Evolutionary conservation across 202 grass and related monocot species (phyloP).

Genomic region (Saccharum hybrid): DNA sequence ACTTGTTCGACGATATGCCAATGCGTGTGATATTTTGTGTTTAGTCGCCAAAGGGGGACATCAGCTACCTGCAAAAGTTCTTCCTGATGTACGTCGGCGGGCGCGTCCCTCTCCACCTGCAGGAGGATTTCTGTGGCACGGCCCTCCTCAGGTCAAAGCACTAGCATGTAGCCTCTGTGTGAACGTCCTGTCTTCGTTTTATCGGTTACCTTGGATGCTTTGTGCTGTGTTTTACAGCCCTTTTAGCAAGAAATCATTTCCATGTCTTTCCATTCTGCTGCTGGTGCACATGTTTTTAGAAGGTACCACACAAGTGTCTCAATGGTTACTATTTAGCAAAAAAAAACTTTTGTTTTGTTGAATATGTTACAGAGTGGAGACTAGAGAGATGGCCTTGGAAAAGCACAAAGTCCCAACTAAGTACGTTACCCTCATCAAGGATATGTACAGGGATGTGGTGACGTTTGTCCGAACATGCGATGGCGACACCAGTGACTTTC

Average conservation of each 20-base stretch:
- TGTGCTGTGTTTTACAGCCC: neutral
- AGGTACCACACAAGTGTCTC: neutral
- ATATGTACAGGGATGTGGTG: too few relatives aligned
- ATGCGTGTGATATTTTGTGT: slow-evolving; percentile 17
- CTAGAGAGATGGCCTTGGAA: too few relatives aligned
- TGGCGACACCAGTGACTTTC: too few relatives aligned
- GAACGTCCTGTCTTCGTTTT: slow-evolving; percentile 5
- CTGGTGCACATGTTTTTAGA: neutral
- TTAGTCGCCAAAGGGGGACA: slow-evolving; percentile 88
- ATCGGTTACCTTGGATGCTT: neutral
- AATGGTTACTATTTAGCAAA: neutral
- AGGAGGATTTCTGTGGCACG: slow-evolving; percentile 96
- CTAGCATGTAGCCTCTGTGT: slow-evolving; percentile 18
- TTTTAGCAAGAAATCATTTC: slow-evolving; percentile 4
- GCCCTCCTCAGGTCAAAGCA: slow-evolving; percentile 74
- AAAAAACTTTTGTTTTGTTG: neutral
- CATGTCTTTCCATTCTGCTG: neutral
- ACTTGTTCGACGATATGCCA: slow-evolving; percentile 46
- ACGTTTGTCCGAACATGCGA: too few relatives aligned
- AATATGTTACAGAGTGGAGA: neutral
- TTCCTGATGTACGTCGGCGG: slow-evolving; percentile 88
- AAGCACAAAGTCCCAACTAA: too few relatives aligned
- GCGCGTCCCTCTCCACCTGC: slow-evolving; percentile 70
- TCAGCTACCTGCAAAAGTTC: slow-evolving; percentile 90
- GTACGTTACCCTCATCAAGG: too few relatives aligned